Evolutionary conservation across 441 rosid species (phyloP).

Genomic region (Brassica balearica): DNA sequence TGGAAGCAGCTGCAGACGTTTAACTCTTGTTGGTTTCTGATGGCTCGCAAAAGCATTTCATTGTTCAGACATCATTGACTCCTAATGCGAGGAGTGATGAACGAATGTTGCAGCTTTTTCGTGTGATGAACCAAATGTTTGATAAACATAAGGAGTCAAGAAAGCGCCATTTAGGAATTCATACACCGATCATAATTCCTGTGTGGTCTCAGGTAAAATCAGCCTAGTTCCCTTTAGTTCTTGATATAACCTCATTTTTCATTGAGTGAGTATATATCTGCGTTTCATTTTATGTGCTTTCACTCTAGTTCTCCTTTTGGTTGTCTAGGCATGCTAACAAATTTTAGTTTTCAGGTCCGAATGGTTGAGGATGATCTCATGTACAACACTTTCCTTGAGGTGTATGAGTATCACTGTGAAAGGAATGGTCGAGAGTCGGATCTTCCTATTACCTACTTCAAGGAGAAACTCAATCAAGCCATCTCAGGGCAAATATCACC

Average conservation of each 20-base stretch:
- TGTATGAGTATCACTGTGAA: conserved; percentile 95
- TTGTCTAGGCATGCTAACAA: conserved; percentile 27
- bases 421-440: conserved; percentile 91
- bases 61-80: conserved; percentile 98
- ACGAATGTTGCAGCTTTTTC: conserved; percentile 97
- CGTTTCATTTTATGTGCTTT: not conserved
- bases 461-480: conserved; percentile 95
- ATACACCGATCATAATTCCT: conserved; percentile 98
- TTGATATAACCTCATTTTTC: not conserved
- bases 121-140: conserved; percentile 99
- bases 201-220: conserved; percentile 96
- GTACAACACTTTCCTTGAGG: conserved; percentile 98
- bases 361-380: conserved; percentile 99
- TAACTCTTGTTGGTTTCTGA: conserved; percentile 97
- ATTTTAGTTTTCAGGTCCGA: conserved; percentile 68
- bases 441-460: conserved; percentile 88
- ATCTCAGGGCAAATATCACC: conserved; percentile 87
- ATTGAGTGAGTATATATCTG: not conserved
- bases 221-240: not conserved
- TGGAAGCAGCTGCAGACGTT: conserved; percentile 98
- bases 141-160: conserved; percentile 99
- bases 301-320: conserved; percentile 20
- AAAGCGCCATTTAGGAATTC: conserved; percentile 88
- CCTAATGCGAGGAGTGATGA: conserved; percentile 99
- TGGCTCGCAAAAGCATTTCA: conserved; percentile 96